These are phyloP conservation scores for Euclidium syriacum DNA, from an alignment of 345 rosid genomes.

Conservation along the genomic window DNA sequence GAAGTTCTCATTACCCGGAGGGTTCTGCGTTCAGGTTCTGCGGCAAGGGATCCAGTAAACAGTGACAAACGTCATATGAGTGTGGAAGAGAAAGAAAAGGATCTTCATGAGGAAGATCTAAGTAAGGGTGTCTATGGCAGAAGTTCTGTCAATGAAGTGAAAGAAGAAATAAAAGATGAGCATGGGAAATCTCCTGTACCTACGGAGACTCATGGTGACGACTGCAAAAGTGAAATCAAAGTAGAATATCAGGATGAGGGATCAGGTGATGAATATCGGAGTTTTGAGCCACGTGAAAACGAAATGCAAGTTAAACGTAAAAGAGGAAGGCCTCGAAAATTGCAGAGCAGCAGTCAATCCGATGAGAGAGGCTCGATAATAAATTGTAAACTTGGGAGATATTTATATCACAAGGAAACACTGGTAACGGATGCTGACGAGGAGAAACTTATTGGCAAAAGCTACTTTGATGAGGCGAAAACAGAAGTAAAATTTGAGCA, in stretches of 20 bases:
- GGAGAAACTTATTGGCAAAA: neutral
- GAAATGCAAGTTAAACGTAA: slow-evolving; percentile 1
- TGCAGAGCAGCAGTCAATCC: slow-evolving; percentile 5
- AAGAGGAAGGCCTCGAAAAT: slow-evolving; percentile 38
- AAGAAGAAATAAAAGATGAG: slow-evolving; percentile 8
- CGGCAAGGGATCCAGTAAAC: neutral
- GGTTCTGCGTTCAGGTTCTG: slow-evolving; percentile 47
- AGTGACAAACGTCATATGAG: neutral
- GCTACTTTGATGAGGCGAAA: neutral
- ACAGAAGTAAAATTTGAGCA: slow-evolving; percentile 2
- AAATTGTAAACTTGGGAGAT: slow-evolving; percentile 20
- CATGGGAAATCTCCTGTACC: neutral
- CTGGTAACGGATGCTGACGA: neutral
- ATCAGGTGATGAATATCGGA: slow-evolving; percentile 10
- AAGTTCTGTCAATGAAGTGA: slow-evolving; percentile 1
- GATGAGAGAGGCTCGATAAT: neutral
- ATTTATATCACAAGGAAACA: neutral
- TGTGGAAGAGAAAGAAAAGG: slow-evolving; percentile 8
- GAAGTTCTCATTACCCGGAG: slow-evolving; percentile 28
- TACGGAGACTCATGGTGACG: neutral
- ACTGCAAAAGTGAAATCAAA: neutral
- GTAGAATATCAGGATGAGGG: neutral
- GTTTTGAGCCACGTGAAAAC: neutral
- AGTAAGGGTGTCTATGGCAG: neutral
- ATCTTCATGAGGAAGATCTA: neutral